phyloP scores from a whole-genome alignment of 2,329 filamentous ascomycete species.

The Trichocomaceae sp. region DNA sequence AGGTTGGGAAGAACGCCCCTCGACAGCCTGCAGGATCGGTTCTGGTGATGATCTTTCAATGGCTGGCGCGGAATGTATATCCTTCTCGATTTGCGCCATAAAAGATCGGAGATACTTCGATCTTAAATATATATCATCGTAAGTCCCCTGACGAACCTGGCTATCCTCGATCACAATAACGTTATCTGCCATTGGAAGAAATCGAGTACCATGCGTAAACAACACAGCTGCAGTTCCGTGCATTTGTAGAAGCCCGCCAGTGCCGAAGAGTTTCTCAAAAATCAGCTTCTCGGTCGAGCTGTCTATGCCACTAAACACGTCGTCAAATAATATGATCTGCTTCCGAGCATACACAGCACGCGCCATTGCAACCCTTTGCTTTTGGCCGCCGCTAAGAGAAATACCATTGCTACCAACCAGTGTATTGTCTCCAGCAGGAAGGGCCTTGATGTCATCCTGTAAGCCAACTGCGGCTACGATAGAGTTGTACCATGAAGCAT shows the following conservation, averaged over 20 bases:
- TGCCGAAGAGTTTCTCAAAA: slow-evolving; percentile 9
- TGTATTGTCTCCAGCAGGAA: slow-evolving; percentile 40
- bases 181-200: slow-evolving; percentile 27
- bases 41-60: too few relatives aligned
- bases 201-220: slow-evolving; percentile 8
- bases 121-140: slow-evolving; percentile 23
- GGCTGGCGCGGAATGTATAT: too few relatives aligned
- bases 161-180: slow-evolving; percentile 38
- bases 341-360: slow-evolving; percentile 43
- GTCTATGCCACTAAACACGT: slow-evolving; percentile 15
- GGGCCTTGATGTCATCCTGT: slow-evolving; percentile 32
- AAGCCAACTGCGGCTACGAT: slow-evolving; percentile 24
- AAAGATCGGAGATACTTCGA: too few relatives aligned
- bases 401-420: slow-evolving; percentile 48
- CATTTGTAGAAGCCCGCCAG: slow-evolving; percentile 6
- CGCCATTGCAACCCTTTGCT: slow-evolving; percentile 43
- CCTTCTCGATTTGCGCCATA: too few relatives aligned
- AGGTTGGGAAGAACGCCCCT: too few relatives aligned
- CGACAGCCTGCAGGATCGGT: too few relatives aligned
- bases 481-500: slow-evolving; percentile 23
- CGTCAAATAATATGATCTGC: slow-evolving; percentile 13
- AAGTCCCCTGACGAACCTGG: slow-evolving; percentile 34
- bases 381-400: slow-evolving; percentile 48
- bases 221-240: neutral
- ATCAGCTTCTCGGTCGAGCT: slow-evolving; percentile 12